Evolutionary conservation across 805 yeast genomes (phyloP), one percentile per base, ranked within the genome.

Genomic region (Barnettozyma sucrosica): DNA sequence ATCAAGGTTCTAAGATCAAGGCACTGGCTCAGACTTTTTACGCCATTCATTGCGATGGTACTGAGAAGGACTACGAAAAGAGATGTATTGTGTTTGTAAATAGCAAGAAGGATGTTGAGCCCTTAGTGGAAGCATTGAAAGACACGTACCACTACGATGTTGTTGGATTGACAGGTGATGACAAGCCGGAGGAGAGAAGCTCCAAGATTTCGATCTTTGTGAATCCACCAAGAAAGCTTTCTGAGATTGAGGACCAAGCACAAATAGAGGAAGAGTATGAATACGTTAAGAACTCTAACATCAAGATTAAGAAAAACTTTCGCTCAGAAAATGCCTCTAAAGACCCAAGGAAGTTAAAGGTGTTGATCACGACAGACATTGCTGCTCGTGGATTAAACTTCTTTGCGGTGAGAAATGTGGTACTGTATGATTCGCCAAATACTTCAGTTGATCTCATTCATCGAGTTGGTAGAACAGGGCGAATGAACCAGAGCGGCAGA

Each of bases 391-490:
- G 99, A 3, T 67, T 93, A 47, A 92, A 92, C 59, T 89, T 93
- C 66, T 75, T 77, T 47, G 85, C 85, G 16, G 80, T 93, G 26
- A 76, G 89, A 55, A 89, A 89, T 56, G 87, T 92, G 11, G 73
- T 92, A 24, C 67, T 93, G 44, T 84, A 83, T 69, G 97, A 92
- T 61, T 79, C 89, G 40, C 99, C 99, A 6, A 76, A 77, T 45
- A 82, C 85, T 5, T 79, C 97, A 0, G 82, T 88, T 18, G 98
- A 92, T 65, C 70, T 92, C 50, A 80, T 92, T 19, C 98, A 92
- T 63, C 72, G 99, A 51, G 84, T 88, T 1, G 99, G 99, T 1
- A 78, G 99, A 67, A 92, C 97, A 0, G 97, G 97, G 3, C 71
- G 99, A 63, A 83, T 90, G 85, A 86, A 85, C 40, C 89, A 84